Evolutionary conservation across 371 early-diverging fungal genomes (phyloP).

Genomic region (Conidiobolus incongruus): DNA sequence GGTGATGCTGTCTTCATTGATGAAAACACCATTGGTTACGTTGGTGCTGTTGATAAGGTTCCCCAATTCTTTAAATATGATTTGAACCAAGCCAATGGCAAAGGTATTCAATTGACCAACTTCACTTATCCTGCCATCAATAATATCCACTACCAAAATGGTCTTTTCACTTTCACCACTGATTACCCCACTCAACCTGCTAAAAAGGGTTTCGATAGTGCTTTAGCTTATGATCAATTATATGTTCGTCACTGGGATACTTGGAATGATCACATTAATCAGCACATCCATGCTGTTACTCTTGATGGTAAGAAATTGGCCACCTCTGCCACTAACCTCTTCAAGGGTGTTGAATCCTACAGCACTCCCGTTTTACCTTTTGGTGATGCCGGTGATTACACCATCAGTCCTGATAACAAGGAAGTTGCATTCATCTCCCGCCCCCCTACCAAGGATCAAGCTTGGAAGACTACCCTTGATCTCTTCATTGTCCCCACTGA

Average conservation of each 20-base stretch:
- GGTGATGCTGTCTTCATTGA: constrained; percentile 26
- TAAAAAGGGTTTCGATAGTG: constrained; percentile 14
- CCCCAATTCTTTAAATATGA: constrained; percentile 17
- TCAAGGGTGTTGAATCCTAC: constrained; percentile 14
- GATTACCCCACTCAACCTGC: constrained; percentile 13
- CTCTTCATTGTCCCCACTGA: constrained; percentile 33
- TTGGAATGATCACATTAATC: constrained; percentile 22
- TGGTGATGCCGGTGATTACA: constrained; percentile 28
- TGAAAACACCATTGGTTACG: constrained; percentile 19
- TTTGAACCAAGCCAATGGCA: constrained; percentile 13
- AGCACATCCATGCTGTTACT: constrained; percentile 9
- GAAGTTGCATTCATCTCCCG: constrained; percentile 47
- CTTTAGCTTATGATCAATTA: constrained; percentile 25
- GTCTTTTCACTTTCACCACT: constrained; percentile 21
- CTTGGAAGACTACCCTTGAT: constrained; percentile 57
- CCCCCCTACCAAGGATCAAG: constrained; percentile 25
- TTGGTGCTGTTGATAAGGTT: constrained; percentile 20
- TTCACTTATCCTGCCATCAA: constrained; percentile 17
- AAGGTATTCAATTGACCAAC: constrained; percentile 15
- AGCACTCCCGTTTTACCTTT: constrained; percentile 26
- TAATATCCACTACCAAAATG: constrained; percentile 20
- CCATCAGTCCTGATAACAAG: constrained; percentile 25
- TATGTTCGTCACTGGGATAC: constrained; percentile 53
- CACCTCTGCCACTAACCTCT: constrained; percentile 21
- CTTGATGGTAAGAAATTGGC: constrained; percentile 8